Percentiles rank a stretch among this genome's conserved stretches.
phyloP scores from a whole-genome alignment of 805 yeast species.

The Metschnikowia koreensis region DNA sequence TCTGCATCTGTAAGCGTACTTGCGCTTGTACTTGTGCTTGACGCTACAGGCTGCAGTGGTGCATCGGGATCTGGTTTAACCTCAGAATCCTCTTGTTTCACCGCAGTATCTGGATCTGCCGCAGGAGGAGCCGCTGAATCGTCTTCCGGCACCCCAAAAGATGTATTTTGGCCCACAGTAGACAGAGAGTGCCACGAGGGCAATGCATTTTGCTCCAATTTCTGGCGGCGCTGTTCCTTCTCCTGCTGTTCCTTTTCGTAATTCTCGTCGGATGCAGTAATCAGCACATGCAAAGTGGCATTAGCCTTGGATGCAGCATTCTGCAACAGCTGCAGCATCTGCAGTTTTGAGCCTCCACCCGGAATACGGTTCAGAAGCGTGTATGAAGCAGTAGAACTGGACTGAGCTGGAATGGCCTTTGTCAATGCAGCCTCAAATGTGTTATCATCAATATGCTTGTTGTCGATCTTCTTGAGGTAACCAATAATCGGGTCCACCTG shows the following conservation, averaged over 20 bases:
- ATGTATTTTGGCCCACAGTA: constrained; percentile 75
- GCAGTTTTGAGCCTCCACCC: constrained; percentile 32
- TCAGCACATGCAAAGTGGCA: constrained; percentile 86
- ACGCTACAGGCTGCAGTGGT: constrained; percentile 1
- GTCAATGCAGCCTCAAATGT: constrained; percentile 57
- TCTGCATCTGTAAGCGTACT: constrained; percentile 17
- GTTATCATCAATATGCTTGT: constrained; percentile 39
- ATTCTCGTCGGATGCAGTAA: constrained; percentile 83
- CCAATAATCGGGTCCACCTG: constrained; percentile 87
- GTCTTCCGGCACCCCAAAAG: constrained; percentile 30
- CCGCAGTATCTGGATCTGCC: constrained; percentile 19
- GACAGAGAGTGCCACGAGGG: constrained; percentile 96
- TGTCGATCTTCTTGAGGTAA: constrained; percentile 59
- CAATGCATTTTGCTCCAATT: constrained; percentile 85
- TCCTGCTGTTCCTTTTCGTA: constrained; percentile 63
- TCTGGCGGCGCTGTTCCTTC: constrained; percentile 64
- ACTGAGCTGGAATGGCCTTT: constrained; percentile 80
- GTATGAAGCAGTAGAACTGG: constrained; percentile 66
- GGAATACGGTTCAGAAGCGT: constrained; percentile 49
- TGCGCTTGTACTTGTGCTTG: constrained; percentile 1
- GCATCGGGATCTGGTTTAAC: constrained; percentile 11
- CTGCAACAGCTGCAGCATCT: constrained; percentile 31
- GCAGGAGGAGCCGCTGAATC: constrained; percentile 5
- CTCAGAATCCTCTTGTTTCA: constrained; percentile 12
- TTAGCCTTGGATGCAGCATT: constrained; percentile 63